Percentiles rank a stretch among this genome's conserved stretches.
Conservation (phyloP, 768 basidiomycete species). For the Strobilomyces dryophilus region DNA sequence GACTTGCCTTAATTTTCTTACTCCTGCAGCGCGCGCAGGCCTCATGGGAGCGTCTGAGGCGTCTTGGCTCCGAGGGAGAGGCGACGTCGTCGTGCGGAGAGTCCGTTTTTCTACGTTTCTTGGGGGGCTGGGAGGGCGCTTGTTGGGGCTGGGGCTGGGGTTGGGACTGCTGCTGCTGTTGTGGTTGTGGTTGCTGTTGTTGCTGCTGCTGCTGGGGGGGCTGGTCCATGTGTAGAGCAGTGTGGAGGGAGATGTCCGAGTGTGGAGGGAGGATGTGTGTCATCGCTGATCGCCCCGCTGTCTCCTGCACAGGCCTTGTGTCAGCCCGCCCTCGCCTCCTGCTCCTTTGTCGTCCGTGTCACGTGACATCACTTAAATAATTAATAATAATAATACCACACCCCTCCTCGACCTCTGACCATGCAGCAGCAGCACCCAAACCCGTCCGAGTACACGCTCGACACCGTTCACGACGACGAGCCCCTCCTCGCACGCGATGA, state of each 20-base stretch:
- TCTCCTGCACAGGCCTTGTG: conserved; percentile 1
- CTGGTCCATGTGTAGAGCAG: conserved; percentile 68
- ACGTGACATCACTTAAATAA: conserved; percentile 13
- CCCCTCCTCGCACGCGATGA: conserved; percentile 28
- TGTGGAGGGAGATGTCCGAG: conserved; percentile 50
- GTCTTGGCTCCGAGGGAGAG: conserved; percentile 66
- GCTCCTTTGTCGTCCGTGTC: conserved; percentile 23
- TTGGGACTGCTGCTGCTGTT: conserved; percentile 29
- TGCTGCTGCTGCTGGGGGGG: conserved; percentile 36
- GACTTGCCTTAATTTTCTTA: conserved; percentile 91
- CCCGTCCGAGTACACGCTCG: conserved; percentile 59
- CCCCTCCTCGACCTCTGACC: neutral
- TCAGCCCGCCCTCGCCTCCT: conserved; percentile 3
- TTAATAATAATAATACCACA: neutral
- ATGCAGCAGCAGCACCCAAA: conserved; percentile 32
- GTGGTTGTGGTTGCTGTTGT: neutral
- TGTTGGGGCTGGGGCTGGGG: conserved; percentile 32
- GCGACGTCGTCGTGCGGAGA: conserved; percentile 50
- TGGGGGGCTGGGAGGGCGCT: conserved; percentile 34
- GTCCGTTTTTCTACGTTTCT: conserved; percentile 62
- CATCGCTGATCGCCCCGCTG: conserved; percentile 32
- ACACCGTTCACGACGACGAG: conserved; percentile 44
- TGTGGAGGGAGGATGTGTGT: conserved; percentile 47
- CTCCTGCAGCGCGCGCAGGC: conserved; percentile 90
- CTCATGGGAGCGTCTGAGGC: conserved; percentile 84